phyloP scores from a whole-genome alignment of 2,329 filamentous ascomycete genomes.

The Domatiomyces globalis region DNA sequence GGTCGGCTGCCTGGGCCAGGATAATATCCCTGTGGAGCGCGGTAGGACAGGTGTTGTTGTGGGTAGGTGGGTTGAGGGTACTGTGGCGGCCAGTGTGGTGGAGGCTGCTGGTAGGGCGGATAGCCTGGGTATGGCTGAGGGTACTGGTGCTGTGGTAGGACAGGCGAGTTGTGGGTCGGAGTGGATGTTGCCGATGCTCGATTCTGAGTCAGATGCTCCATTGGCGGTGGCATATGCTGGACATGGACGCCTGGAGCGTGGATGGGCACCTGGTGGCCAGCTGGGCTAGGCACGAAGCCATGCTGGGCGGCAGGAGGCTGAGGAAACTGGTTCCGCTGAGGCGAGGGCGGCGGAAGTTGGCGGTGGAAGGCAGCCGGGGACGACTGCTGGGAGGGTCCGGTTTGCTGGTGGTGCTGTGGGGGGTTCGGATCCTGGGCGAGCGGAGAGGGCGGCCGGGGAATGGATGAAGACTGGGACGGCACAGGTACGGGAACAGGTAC shows the following conservation, averaged over 20 bases:
- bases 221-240: slow-evolving; percentile 15
- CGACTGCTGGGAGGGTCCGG: slow-evolving; percentile 1
- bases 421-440: too few relatives aligned
- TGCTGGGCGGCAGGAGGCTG: background rate
- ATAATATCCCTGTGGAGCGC: slow-evolving; percentile 9
- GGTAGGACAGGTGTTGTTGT: slow-evolving; percentile 10
- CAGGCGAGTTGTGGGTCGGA: slow-evolving; percentile 15
- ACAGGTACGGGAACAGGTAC: too few relatives aligned
- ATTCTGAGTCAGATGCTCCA: slow-evolving; percentile 11
- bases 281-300: slow-evolving; percentile 2
- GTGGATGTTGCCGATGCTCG: slow-evolving; percentile 5
- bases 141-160: slow-evolving; percentile 12
- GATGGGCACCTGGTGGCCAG: slow-evolving; percentile 12
- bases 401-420: background rate
- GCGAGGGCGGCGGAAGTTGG: slow-evolving; percentile 13
- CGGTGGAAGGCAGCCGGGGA: slow-evolving; percentile 12
- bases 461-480: background rate
- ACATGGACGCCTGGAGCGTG: slow-evolving; percentile 5
- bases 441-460: background rate
- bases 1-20: slow-evolving; percentile 4
- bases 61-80: slow-evolving; percentile 5
- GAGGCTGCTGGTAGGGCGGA: slow-evolving; percentile 13
- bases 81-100: slow-evolving; percentile 13
- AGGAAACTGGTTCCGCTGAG: slow-evolving; percentile 10
- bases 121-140: slow-evolving; percentile 10